phyloP scores from a whole-genome alignment of 306 rosid genomes.

The Macrotyloma uniflorum region DNA sequence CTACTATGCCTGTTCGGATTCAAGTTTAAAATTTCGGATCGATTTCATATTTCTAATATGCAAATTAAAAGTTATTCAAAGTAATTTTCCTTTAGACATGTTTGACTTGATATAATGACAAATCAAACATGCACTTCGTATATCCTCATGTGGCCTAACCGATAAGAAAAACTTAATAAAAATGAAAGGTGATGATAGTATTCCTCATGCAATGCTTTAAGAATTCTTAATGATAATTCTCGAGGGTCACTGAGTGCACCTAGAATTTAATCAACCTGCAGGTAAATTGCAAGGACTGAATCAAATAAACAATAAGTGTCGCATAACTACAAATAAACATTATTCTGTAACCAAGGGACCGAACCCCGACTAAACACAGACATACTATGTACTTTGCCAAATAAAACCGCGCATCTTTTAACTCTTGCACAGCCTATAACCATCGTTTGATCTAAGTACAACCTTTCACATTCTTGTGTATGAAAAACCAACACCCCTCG shows the following conservation, averaged over 20 bases:
- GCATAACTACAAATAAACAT: conserved; percentile 19
- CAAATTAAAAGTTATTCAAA: too few relatives aligned
- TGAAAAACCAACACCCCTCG: conserved; percentile 43
- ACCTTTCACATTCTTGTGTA: conserved; percentile 38
- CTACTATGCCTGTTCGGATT: too few relatives aligned
- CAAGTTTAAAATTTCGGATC: too few relatives aligned
- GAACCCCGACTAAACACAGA: conserved; percentile 22
- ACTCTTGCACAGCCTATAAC: conserved; percentile 27
- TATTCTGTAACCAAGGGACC: conserved; percentile 30
- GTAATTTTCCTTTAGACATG: too few relatives aligned
- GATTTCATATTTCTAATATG: too few relatives aligned
- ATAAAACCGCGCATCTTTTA: conserved; percentile 31
- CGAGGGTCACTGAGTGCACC: not conserved
- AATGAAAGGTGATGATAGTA: not conserved
- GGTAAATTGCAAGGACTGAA: conserved; percentile 27
- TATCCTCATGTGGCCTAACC: too few relatives aligned
- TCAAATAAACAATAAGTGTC: conserved; percentile 27
- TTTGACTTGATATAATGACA: too few relatives aligned
- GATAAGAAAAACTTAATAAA: too few relatives aligned
- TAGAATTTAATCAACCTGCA: not conserved
- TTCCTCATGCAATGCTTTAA: not conserved
- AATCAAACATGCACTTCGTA: too few relatives aligned
- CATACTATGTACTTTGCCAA: conserved; percentile 37
- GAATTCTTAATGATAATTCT: not conserved
- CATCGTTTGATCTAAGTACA: conserved; percentile 39